phyloP scores from a whole-genome alignment of 1,139 yeast species.

The Yamadazyma buinensis region DNA sequence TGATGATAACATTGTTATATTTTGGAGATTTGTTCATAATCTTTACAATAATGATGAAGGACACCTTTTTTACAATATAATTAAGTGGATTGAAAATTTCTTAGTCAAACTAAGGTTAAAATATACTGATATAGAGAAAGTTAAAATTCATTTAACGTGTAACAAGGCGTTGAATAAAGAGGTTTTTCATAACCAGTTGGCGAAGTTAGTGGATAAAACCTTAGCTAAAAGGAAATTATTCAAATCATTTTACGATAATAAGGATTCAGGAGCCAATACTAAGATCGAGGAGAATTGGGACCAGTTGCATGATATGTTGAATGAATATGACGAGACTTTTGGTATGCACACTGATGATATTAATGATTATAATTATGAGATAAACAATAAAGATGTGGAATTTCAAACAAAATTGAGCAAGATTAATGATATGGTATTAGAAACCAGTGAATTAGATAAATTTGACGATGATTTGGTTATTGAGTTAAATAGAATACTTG shows the following conservation, averaged over 20 bases:
- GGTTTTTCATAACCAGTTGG: constrained; percentile 28
- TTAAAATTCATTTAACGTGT: constrained; percentile 34
- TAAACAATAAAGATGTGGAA: constrained; percentile 17
- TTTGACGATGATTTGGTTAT: constrained; percentile 14
- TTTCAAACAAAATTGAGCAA: constrained; percentile 16
- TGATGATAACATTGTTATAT: constrained; percentile 64
- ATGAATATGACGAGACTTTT: constrained; percentile 42
- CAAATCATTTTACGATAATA: constrained; percentile 27
- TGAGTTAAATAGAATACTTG: constrained; percentile 8
- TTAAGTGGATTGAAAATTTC: constrained; percentile 63
- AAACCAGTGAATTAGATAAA: constrained; percentile 28
- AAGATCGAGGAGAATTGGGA: constrained; percentile 49
- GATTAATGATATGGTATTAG: constrained; percentile 13
- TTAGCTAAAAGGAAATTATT: constrained; percentile 29
- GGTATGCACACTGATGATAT: constrained; percentile 61
- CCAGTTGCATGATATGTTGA: constrained; percentile 38
- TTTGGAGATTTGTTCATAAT: constrained; percentile 73
- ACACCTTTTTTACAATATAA: constrained; percentile 62
- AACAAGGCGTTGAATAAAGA: constrained; percentile 19
- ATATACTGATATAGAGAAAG: constrained; percentile 48
- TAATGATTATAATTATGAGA: constrained; percentile 45
- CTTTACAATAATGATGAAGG: constrained; percentile 74
- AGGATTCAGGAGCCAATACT: constrained; percentile 11
- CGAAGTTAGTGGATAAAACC: constrained; percentile 25
- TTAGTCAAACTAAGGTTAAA: constrained; percentile 58